Evolutionary conservation across 2,329 filamentous ascomycete genomes (phyloP).

Genomic region (Teratosphaeria gauchensis): DNA sequence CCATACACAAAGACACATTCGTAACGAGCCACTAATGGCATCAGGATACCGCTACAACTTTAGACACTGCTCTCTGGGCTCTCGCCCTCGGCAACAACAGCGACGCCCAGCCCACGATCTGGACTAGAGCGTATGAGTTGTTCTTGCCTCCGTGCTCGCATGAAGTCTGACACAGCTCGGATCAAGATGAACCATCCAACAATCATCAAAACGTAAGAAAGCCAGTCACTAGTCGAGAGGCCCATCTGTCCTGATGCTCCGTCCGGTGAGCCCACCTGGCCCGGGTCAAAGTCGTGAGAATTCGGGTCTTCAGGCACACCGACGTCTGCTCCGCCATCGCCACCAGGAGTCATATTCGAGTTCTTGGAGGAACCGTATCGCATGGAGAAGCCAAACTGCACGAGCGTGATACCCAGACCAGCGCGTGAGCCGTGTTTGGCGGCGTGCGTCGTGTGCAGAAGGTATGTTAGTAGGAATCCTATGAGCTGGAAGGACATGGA

Average conservation of each 20-base stretch:
- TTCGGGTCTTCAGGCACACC: slow-evolving; percentile 73
- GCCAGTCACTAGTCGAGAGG: slow-evolving; percentile 68
- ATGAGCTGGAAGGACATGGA: slow-evolving; percentile 95
- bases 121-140: slow-evolving; percentile 88
- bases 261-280: slow-evolving; percentile 46
- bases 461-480: slow-evolving; percentile 94
- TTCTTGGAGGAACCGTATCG: slow-evolving; percentile 43
- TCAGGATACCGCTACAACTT: neutral
- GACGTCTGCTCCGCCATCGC: slow-evolving; percentile 24
- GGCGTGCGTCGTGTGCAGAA: slow-evolving; percentile 93
- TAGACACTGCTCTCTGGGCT: slow-evolving; percentile 53
- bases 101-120: slow-evolving; percentile 72
- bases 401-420: slow-evolving; percentile 85
- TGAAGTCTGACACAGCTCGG: slow-evolving; percentile 81
- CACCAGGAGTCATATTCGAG: slow-evolving; percentile 4
- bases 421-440: slow-evolving; percentile 95
- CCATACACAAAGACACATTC: neutral
- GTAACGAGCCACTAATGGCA: neutral
- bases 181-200: slow-evolving; percentile 98
- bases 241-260: slow-evolving; percentile 31
- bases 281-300: slow-evolving; percentile 75
- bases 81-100: slow-evolving; percentile 82
- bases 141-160: slow-evolving; percentile 81
- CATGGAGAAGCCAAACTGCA: slow-evolving; percentile 97
- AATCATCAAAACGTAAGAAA: slow-evolving; percentile 90